phyloP scores from a whole-genome alignment of 805 yeast species.

The Nakazawaea wyomingensis region DNA sequence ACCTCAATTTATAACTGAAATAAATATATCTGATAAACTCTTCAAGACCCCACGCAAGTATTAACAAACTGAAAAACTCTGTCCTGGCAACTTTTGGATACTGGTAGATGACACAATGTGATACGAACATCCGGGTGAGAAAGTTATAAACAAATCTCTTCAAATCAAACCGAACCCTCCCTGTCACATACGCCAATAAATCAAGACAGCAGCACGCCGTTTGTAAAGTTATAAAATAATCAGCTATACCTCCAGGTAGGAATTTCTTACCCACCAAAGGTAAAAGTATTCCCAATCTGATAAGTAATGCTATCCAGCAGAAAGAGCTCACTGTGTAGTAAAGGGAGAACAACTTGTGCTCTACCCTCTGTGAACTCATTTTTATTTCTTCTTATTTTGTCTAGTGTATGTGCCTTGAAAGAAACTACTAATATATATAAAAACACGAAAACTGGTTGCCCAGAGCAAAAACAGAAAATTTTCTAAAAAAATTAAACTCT shows the following conservation, averaged over 20 bases:
- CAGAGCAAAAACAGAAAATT: constrained; percentile 1
- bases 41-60: constrained; percentile 18
- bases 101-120: constrained; percentile 16
- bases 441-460: too few species aligned
- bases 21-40: constrained; percentile 22
- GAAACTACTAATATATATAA: too few species aligned
- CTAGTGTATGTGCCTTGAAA: too few species aligned
- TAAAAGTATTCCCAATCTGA: constrained; percentile 45
- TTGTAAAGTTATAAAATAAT: constrained; percentile 37
- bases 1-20: constrained; percentile 23
- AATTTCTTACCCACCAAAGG: constrained; percentile 64
- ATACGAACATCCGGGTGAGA: constrained; percentile 15
- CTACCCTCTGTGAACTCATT: too few species aligned
- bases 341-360: constrained; percentile 2
- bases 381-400: too few species aligned
- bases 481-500: too few species aligned
- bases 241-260: constrained; percentile 69
- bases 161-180: constrained; percentile 9
- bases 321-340: constrained; percentile 26
- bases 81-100: constrained; percentile 25
- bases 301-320: constrained; percentile 43
- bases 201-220: constrained; percentile 16
- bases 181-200: constrained; percentile 15
- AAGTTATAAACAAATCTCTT: constrained; percentile 13
- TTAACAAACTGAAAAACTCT: constrained; percentile 18